Conservation (phyloP, 805 yeast genomes). For the Yamadazyma phyllophila region DNA sequence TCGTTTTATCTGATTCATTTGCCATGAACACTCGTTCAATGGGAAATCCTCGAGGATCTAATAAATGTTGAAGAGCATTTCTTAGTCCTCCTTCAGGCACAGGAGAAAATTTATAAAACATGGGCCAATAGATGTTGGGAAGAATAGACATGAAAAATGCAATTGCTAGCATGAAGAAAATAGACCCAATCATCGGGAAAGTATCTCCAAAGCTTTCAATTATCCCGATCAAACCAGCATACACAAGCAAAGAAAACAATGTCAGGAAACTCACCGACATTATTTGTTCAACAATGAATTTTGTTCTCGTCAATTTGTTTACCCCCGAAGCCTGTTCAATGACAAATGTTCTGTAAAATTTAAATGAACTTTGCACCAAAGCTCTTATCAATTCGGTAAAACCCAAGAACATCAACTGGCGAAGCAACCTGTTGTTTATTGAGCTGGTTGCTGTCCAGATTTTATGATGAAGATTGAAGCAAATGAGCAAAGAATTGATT, state of each 20-base stretch:
- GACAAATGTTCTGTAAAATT: neutral
- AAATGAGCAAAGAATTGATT: neutral
- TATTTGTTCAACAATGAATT: neutral
- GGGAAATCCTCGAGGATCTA: no score
- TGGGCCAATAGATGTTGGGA: constrained; percentile 1
- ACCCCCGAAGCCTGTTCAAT: neutral
- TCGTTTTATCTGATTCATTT: no score
- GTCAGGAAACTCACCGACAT: neutral
- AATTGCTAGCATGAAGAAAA: neutral
- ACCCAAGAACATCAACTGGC: constrained; percentile 1
- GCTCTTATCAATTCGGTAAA: neutral
- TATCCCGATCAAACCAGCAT: no score
- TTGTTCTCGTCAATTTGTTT: constrained; percentile 1
- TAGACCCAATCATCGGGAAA: no score
- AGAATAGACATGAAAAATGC: neutral
- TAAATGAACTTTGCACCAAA: constrained; percentile 1
- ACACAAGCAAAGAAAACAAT: no score
- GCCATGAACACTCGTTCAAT: no score
- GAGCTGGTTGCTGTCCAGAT: constrained; percentile 1
- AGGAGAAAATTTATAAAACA: neutral
- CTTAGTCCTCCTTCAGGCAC: neutral
- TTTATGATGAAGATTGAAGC: neutral
- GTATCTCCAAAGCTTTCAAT: no score
- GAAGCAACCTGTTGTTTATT: neutral
- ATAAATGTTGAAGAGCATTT: no score